Conservation (phyloP, 1,139 yeast genomes). For the Protomyces lactucae-debilis region DNA sequence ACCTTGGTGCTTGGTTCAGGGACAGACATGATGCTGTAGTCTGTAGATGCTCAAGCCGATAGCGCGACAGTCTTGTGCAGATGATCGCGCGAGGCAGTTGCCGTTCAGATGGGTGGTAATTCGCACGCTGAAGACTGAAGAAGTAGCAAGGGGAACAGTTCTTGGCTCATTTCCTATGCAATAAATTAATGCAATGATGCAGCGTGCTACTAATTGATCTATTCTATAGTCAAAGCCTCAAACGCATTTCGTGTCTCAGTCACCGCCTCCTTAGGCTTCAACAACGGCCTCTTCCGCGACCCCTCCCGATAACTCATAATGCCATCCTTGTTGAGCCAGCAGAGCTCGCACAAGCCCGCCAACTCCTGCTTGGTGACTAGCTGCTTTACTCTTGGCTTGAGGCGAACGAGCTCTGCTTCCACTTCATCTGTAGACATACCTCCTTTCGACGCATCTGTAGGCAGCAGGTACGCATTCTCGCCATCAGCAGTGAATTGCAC, state of each 20-base stretch:
- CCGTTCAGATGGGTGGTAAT: too few relatives aligned
- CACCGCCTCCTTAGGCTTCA: neutral
- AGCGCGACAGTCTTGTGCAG: too few relatives aligned
- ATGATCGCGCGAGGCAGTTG: too few relatives aligned
- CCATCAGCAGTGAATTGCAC: slow-evolving; percentile 30
- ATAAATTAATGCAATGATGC: neutral
- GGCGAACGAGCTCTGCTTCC: slow-evolving; percentile 28
- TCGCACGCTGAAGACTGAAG: too few relatives aligned
- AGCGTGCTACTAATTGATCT: neutral
- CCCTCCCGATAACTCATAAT: slow-evolving; percentile 31
- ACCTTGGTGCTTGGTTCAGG: slow-evolving; percentile 4
- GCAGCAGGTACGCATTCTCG: slow-evolving; percentile 31
- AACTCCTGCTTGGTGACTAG: slow-evolving; percentile 18
- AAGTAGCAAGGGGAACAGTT: too few relatives aligned
- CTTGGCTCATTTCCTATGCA: too few relatives aligned
- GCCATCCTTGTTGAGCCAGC: slow-evolving; percentile 32
- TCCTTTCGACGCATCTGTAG: slow-evolving; percentile 14
- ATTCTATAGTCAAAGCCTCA: slow-evolving; percentile 5
- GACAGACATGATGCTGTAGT: neutral
- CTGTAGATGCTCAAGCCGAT: neutral
- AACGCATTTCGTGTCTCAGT: slow-evolving; percentile 8
- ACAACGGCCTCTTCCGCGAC: neutral
- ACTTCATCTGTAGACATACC: slow-evolving; percentile 22
- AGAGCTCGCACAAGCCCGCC: slow-evolving; percentile 30
- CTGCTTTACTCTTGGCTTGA: slow-evolving; percentile 27